These are phyloP conservation scores for Gossypium rotundifolium DNA, from an alignment of 345 rosid genomes.

Conservation along the genomic window DNA sequence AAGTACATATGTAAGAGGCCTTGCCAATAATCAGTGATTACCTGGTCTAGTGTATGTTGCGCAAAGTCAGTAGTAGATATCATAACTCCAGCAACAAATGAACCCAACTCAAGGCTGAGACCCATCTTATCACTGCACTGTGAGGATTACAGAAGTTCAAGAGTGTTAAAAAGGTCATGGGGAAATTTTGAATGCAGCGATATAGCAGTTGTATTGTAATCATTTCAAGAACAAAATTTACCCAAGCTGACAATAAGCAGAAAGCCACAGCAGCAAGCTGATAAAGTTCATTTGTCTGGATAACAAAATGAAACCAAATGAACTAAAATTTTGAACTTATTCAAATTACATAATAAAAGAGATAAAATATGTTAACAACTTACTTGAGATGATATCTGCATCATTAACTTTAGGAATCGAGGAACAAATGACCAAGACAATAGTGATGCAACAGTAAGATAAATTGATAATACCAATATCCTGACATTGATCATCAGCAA, in stretches of 20 bases:
- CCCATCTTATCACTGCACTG: conserved; percentile 99
- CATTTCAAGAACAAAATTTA: conserved; percentile 27
- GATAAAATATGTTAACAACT: conserved; percentile 21
- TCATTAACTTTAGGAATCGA: conserved; percentile 90
- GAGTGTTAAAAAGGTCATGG: background rate
- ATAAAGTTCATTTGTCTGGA: conserved; percentile 96
- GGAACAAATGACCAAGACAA: conserved; percentile 97
- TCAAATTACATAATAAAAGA: background rate
- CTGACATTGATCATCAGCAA: conserved; percentile 33
- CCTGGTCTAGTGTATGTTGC: conserved; percentile 97
- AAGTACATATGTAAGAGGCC: conserved; percentile 3
- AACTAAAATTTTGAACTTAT: conserved; percentile 10
- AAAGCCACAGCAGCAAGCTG: conserved; percentile 99
- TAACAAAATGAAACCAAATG: conserved; percentile 16
- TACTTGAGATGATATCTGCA: conserved; percentile 95
- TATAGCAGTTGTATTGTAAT: background rate
- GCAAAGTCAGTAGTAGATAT: conserved; percentile 94
- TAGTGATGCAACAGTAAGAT: conserved; percentile 66
- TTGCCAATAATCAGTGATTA: conserved; percentile 17
- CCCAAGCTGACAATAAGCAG: conserved; percentile 99
- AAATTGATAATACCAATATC: conserved; percentile 69
- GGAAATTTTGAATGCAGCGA: background rate
- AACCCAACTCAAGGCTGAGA: conserved; percentile 98
- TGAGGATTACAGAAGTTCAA: conserved; percentile 31
- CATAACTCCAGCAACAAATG: conserved; percentile 99